A percentile compares a stretch with the other conserved stretches of the same genome.
Evolutionary conservation across 768 basidiomycete genomes (phyloP).

Genomic region (Tulasnella sp.): DNA sequence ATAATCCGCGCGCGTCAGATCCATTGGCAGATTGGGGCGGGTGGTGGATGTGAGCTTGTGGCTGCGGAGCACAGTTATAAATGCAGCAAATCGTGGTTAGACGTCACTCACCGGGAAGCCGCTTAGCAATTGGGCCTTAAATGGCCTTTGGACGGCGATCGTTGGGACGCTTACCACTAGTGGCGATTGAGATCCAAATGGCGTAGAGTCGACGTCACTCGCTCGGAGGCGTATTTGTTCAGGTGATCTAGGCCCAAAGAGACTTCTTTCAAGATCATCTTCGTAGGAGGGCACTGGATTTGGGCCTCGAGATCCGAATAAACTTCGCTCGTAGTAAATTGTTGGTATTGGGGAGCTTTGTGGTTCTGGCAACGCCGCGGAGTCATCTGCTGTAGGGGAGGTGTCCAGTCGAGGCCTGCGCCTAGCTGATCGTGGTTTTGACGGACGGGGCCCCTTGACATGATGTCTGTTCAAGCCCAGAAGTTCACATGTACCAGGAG

Average conservation of each 20-base stretch:
- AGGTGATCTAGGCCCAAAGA: no score
- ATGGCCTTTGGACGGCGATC: no score
- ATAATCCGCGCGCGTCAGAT: conserved; percentile 6
- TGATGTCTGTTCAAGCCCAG: conserved; percentile 12
- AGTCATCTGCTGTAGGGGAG: conserved; percentile 47
- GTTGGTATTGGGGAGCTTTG: conserved; percentile 66
- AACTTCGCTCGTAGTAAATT: no score
- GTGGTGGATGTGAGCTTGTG: not conserved
- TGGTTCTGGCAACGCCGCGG: conserved; percentile 60
- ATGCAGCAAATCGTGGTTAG: not conserved
- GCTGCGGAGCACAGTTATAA: not conserved
- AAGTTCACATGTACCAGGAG: not conserved
- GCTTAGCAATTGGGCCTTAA: no score
- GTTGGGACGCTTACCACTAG: conserved; percentile 56
- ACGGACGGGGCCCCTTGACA: conserved; percentile 66
- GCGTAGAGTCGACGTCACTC: no score
- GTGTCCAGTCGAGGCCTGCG: no score
- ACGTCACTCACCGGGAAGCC: conserved; percentile 37
- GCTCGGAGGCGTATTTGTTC: no score
- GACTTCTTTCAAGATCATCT: no score
- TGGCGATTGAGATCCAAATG: no score
- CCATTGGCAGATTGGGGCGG: conserved; percentile 23
- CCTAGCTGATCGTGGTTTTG: conserved; percentile 46
- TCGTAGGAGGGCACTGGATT: no score
- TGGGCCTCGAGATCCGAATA: no score